These are phyloP conservation scores for Colletotrichum cuscutae DNA, from an alignment of 2,329 filamentous ascomycete species.

Conservation along the genomic window DNA sequence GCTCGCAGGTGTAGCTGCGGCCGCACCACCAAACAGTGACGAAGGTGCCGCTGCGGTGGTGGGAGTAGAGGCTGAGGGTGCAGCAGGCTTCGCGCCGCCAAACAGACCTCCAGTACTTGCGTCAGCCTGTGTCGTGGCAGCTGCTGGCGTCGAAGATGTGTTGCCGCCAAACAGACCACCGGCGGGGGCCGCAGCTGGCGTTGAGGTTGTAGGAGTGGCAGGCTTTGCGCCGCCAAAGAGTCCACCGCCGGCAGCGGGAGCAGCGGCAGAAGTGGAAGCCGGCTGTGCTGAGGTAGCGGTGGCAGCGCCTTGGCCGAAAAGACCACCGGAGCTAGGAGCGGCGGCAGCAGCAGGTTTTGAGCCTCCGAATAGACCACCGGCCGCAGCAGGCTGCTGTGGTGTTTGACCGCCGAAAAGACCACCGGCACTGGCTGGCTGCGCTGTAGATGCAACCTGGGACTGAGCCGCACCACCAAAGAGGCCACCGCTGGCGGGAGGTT, in stretches of 20 bases:
- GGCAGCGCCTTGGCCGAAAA: constrained; percentile 35
- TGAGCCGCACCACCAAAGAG: constrained; percentile 45
- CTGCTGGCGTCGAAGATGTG: constrained; percentile 47
- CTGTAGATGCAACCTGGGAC: constrained; percentile 40
- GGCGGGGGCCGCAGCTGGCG: constrained; percentile 37
- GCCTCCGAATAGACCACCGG: constrained; percentile 39
- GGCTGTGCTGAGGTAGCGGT: constrained; percentile 40
- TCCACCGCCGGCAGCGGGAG: constrained; percentile 31
- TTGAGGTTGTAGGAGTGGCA: constrained; percentile 43
- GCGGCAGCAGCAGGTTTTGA: constrained; percentile 20
- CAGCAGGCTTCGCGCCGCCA: constrained; percentile 36
- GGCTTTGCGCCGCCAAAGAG: constrained; percentile 56
- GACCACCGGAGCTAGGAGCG: constrained; percentile 22
- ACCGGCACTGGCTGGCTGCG: constrained; percentile 32
- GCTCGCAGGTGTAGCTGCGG: constrained; percentile 46
- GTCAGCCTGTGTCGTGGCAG: constrained; percentile 41
- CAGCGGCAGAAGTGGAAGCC: constrained; percentile 38
- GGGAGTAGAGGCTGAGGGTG: constrained; percentile 42
- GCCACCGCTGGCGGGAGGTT: constrained; percentile 30
- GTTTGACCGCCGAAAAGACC: constrained; percentile 30
- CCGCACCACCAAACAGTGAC: constrained; percentile 48
- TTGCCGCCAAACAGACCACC: constrained; percentile 53
- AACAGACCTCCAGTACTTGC: constrained; percentile 41
- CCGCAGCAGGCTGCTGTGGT: constrained; percentile 32
- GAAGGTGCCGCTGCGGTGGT: constrained; percentile 41